phyloP scores from a whole-genome alignment of 1,284 basidiomycete genomes.

The Fistulina hepatica region DNA sequence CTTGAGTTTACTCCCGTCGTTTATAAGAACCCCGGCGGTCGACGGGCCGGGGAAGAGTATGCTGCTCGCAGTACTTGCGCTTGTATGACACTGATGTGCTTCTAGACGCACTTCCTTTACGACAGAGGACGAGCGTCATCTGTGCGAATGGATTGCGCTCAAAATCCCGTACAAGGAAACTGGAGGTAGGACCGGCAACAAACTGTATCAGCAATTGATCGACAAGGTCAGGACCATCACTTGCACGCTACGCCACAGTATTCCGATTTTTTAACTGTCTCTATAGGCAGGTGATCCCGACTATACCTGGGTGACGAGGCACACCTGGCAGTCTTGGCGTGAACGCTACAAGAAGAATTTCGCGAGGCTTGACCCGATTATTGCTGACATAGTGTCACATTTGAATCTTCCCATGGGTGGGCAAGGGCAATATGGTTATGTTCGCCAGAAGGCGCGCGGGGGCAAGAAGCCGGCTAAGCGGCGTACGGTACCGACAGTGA shows the following conservation, averaged over 20 bases:
- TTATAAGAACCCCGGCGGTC: conserved; percentile 71
- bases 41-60: conserved; percentile 70
- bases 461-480: conserved; percentile 15
- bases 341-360: conserved; percentile 77
- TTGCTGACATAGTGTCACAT: conserved; percentile 52
- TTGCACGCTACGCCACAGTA: background rate
- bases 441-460: conserved; percentile 31
- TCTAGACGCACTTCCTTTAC: conserved; percentile 64
- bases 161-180: conserved; percentile 73
- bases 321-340: conserved; percentile 81
- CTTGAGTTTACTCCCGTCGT: conserved; percentile 59
- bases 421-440: conserved; percentile 69
- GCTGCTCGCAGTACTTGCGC: conserved; percentile 17
- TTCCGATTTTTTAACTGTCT: conserved; percentile 2
- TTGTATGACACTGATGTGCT: conserved; percentile 1
- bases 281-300: conserved; percentile 49
- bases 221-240: conserved; percentile 33
- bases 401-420: conserved; percentile 55
- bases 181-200: conserved; percentile 67
- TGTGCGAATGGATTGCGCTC: conserved; percentile 65
- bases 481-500: conserved; percentile 9
- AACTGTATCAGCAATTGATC: conserved; percentile 56
- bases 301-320: conserved; percentile 66
- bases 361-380: conserved; percentile 48
- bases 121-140: conserved; percentile 55